Conservation (phyloP, 305 asterid species). For the Solanum aculeatissimum region DNA sequence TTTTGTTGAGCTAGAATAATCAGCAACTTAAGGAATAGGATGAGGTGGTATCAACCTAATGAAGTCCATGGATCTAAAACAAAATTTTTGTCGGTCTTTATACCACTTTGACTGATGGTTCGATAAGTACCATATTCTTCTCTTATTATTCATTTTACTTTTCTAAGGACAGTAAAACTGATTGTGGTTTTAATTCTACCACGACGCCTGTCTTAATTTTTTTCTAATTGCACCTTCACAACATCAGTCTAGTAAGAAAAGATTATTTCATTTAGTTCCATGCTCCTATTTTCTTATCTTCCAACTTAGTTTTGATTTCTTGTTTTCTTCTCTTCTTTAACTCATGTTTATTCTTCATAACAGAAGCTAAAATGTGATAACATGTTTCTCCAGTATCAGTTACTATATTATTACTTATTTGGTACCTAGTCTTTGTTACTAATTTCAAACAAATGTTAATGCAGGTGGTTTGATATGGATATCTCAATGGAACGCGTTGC, state of each 20-base stretch:
- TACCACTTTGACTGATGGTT: neutral
- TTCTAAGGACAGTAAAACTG: neutral
- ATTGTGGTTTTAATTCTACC: neutral
- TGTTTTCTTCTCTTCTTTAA: neutral
- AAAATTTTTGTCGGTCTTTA: neutral
- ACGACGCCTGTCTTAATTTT: neutral
- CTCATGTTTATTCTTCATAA: neutral
- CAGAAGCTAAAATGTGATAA: neutral
- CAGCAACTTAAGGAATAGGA: neutral
- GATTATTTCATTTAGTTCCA: neutral
- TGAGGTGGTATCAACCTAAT: neutral
- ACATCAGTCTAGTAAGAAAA: neutral
- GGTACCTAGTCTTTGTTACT: neutral
- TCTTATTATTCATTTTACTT: neutral
- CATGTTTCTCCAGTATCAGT: neutral
- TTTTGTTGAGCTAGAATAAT: neutral
- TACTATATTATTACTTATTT: neutral
- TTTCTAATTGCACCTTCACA: neutral
- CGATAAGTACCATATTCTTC: neutral
- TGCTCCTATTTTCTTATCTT: neutral
- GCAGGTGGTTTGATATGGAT: slow-evolving; percentile 87
- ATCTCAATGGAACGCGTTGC: slow-evolving; percentile 81
- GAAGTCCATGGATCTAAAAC: neutral
- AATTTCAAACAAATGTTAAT: slow-evolving; percentile 1
- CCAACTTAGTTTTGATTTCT: neutral